Evolutionary conservation across 1,139 yeast species (phyloP).

Genomic region (Protomyces gravidus): DNA sequence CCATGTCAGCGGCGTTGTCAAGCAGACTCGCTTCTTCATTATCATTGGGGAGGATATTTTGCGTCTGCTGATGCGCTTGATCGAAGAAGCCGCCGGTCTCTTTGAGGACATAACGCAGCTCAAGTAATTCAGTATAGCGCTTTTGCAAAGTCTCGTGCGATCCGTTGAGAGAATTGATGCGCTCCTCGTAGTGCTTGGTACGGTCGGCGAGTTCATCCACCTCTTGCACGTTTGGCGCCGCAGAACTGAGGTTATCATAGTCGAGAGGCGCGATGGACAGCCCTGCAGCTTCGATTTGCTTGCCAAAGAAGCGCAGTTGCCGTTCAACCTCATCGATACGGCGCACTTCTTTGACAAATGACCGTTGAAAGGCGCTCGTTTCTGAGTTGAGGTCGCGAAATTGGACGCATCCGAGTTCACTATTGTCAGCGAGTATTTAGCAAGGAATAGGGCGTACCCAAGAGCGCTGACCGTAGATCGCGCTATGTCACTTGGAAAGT

Average conservation of each 20-base stretch:
- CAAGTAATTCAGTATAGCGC: conserved; percentile 56
- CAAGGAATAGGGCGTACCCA: not conserved
- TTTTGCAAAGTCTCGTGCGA: conserved; percentile 53
- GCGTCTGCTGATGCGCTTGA: conserved; percentile 31
- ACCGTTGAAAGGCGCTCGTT: conserved; percentile 77
- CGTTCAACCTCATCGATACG: conserved; percentile 60
- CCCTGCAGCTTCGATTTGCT: conserved; percentile 38
- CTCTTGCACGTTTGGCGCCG: conserved; percentile 55
- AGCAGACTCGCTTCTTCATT: conserved; percentile 42
- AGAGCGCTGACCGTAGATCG: not conserved
- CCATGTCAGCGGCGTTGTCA: conserved; percentile 35
- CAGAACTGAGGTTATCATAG: conserved; percentile 36
- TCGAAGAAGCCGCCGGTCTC: conserved; percentile 68
- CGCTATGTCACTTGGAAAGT: not conserved
- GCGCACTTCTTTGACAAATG: conserved; percentile 78
- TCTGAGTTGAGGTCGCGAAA: conserved; percentile 81
- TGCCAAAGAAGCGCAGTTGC: conserved; percentile 47
- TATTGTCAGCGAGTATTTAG: conserved; percentile 38
- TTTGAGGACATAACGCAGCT: conserved; percentile 62
- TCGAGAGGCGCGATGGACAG: conserved; percentile 37
- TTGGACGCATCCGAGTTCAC: conserved; percentile 70
- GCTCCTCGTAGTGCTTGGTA: conserved; percentile 58
- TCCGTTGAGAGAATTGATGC: conserved; percentile 54
- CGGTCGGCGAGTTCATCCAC: conserved; percentile 71
- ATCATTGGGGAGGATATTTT: conserved; percentile 35